Base-by-base conservation (phyloP, 2,329 filamentous ascomycete species). In the Diaporthe destruens region DNA sequence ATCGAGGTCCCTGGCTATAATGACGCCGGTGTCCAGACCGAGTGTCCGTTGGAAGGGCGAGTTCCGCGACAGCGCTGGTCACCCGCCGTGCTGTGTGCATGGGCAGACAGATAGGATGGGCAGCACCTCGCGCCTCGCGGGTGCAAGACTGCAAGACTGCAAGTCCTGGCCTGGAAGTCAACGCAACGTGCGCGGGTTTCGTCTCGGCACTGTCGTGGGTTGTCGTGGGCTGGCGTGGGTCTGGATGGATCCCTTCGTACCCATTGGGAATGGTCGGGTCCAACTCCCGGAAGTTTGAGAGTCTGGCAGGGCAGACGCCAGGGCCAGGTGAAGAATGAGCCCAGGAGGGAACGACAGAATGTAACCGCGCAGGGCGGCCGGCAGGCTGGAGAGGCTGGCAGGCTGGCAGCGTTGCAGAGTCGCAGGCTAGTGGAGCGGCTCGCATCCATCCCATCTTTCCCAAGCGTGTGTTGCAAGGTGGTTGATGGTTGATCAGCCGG, bases 401-500 rank as follows among this genome's bases (percentile, higher is more conserved):
- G 34, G 34, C 34, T 36, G 34, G 34, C 34, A 36, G 34, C 7
- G 9, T 36, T 8, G 34, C 34, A 36, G 34, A 9, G 7, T 39
- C 36, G 57, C 42, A 57, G 66, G 65, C 49, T 56, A 65, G 53
- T 67, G 72, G 65, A 61, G 69, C 56, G 56, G 71, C 67, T 72
- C 67, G 72, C 66, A 72, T 32, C 69, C 47, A 61, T 61, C 55
- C 42, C 44, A 51, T 42, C 39, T 42, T 23, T 49, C 23, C 12
- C 11, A 55, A 47, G 70, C 65, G 53, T 47, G 34, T 29, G 29
- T 29, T 29, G 29, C 2, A 29, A 29, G 73, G 74, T 77, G 51
- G 49, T 72, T 75, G 70, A 71, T 70, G 55, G 53, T 74, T 70
- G 66, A 61, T 73, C 66, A 73, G 73, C 67, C 61, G 66, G 69